A percentile compares a stretch with the other conserved stretches of the same genome.
phyloP scores from a whole-genome alignment of 441 rosid genomes.

The Pelargonium myrrhifolium region DNA sequence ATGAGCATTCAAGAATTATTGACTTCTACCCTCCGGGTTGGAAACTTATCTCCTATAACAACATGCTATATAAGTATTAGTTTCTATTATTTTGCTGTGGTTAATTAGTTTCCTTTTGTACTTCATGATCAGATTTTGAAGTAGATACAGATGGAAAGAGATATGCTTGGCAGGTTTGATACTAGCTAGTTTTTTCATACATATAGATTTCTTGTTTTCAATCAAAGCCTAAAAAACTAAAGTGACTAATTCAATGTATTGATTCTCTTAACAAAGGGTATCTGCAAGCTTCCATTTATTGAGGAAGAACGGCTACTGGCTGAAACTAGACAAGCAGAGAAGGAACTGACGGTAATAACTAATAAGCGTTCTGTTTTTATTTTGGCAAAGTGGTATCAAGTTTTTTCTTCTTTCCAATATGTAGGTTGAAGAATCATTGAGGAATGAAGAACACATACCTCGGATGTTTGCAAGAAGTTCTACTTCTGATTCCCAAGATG shows the following conservation, averaged over 20 bases:
- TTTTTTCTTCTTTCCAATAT: neutral
- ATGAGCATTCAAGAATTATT: constrained; percentile 13
- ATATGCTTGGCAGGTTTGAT: constrained; percentile 23
- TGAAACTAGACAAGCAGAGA: constrained; percentile 14
- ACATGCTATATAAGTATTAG: neutral
- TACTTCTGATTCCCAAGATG: neutral
- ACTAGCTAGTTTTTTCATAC: neutral
- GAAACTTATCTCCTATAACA: neutral
- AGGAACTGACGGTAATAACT: constrained; percentile 14
- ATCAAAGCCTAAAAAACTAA: neutral
- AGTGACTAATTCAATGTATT: neutral
- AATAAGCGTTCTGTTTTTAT: neutral
- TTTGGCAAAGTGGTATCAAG: neutral
- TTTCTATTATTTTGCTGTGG: neutral
- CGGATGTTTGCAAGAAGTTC: neutral
- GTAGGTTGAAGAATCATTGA: neutral
- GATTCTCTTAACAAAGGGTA: constrained; percentile 19
- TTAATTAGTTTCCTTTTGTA: neutral
- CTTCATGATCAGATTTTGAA: constrained; percentile 12
- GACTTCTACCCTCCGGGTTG: constrained; percentile 22
- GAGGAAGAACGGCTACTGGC: constrained; percentile 21
- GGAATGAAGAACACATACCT: neutral
- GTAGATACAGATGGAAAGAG: constrained; percentile 24
- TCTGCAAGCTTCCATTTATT: constrained; percentile 24
- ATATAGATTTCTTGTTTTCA: neutral